Evolutionary conservation across 306 rosid species (phyloP).

Genomic region (Mimosa bimucronata): DNA sequence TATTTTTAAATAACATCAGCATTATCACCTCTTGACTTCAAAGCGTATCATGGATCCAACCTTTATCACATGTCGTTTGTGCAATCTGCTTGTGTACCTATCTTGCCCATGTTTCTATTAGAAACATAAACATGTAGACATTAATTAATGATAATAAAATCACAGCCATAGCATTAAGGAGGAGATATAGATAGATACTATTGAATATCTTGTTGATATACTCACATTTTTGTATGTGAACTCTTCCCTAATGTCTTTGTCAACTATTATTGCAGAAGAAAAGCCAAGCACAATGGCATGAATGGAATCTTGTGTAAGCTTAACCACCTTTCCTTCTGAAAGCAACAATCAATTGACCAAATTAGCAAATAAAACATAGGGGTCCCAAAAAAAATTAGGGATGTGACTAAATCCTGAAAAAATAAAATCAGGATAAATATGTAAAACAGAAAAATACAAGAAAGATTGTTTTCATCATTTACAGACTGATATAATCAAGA

Average conservation of each 20-base stretch:
- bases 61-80: constrained; percentile 83
- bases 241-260: constrained; percentile 67
- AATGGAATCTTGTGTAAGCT: constrained; percentile 69
- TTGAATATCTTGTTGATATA: constrained; percentile 22
- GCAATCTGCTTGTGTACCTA: constrained; percentile 60
- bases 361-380: constrained; percentile 29
- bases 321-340: constrained; percentile 86
- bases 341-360: constrained; percentile 22
- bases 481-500: not conserved
- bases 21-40: constrained; percentile 76
- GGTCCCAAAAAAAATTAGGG: not conserved
- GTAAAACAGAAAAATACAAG: too few relatives aligned
- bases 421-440: not conserved
- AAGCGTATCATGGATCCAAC: constrained; percentile 72
- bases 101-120: constrained; percentile 69
- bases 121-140: constrained; percentile 30
- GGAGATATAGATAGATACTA: constrained; percentile 11
- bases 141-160: constrained; percentile 10
- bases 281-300: constrained; percentile 82
- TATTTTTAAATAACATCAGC: constrained; percentile 8
- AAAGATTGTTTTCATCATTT: not conserved
- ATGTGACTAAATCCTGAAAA: not conserved
- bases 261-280: constrained; percentile 60
- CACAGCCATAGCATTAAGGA: not conserved
- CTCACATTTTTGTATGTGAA: constrained; percentile 61